Conservation (phyloP, 2,329 filamentous ascomycete genomes). For the Monosporascus sp. region DNA sequence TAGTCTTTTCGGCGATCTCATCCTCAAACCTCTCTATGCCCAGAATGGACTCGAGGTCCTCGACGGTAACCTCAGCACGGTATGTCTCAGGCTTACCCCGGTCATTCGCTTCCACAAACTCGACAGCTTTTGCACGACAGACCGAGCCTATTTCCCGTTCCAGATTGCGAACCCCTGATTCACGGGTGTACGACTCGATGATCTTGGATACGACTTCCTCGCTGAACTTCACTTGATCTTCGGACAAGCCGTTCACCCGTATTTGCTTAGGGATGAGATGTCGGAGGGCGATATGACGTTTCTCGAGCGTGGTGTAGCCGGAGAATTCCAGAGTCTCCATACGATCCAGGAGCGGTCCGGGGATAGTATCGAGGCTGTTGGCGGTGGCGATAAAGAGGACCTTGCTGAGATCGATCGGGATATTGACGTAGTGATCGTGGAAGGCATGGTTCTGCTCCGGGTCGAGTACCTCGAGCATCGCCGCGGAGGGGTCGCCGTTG, state of each 20-base stretch:
- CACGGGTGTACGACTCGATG: conserved; percentile 93
- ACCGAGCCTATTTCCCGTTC: conserved; percentile 94
- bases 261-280: conserved; percentile 98
- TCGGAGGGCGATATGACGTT: conserved; percentile 86
- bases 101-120: conserved; percentile 88
- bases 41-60: conserved; percentile 84
- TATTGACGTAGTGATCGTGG: conserved; percentile 92
- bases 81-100: conserved; percentile 63
- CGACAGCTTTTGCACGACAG: conserved; percentile 90
- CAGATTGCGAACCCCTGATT: conserved; percentile 91
- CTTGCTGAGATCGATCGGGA: conserved; percentile 92
- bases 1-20: conserved; percentile 83
- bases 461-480: conserved; percentile 96
- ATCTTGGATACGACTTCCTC: conserved; percentile 89
- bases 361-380: conserved; percentile 91
- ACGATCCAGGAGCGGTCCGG: conserved; percentile 85
- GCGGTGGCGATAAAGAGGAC: conserved; percentile 97
- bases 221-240: conserved; percentile 69
- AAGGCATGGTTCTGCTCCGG: conserved; percentile 96
- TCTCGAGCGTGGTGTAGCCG: conserved; percentile 95
- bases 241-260: conserved; percentile 75
- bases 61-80: conserved; percentile 64
- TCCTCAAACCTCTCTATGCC: conserved; percentile 93
- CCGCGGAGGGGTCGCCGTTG: conserved; percentile 91
- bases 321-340: conserved; percentile 95